Evolutionary conservation across 257 asterid genomes (phyloP).

Genomic region (Cinchona pubescens): DNA sequence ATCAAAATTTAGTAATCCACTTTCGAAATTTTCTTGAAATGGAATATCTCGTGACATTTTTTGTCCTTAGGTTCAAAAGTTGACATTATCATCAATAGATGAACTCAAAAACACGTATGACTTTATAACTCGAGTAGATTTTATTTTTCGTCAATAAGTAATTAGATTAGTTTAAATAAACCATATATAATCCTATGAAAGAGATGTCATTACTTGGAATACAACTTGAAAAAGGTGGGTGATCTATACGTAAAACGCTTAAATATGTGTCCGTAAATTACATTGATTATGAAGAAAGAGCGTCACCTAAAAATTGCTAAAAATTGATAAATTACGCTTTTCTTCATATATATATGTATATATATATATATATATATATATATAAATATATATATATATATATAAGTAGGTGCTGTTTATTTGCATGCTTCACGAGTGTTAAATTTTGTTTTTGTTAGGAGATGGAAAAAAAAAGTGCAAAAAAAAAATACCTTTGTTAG

Average conservation of each 20-base stretch:
- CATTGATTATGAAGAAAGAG: too few species aligned
- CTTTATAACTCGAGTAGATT: too few species aligned
- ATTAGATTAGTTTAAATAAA: neutral
- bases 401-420: neutral
- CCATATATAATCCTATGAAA: neutral
- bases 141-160: neutral
- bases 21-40: neutral
- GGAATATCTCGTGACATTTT: neutral
- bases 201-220: neutral
- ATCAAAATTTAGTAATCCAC: neutral
- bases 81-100: neutral
- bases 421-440: neutral
- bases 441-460: neutral
- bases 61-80: neutral
- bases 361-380: too few species aligned
- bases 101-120: neutral
- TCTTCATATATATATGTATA: too few species aligned
- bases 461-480: neutral
- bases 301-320: too few species aligned
- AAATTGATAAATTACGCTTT: too few species aligned
- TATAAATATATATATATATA: too few species aligned
- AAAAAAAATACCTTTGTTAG: conserved; percentile 63
- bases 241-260: too few species aligned
- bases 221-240: too few species aligned
- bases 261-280: too few species aligned